A percentile compares a stretch with the other conserved stretches of the same genome.
Conservation (phyloP, 2,329 filamentous ascomycete genomes). For the Xylariaceae sp. region DNA sequence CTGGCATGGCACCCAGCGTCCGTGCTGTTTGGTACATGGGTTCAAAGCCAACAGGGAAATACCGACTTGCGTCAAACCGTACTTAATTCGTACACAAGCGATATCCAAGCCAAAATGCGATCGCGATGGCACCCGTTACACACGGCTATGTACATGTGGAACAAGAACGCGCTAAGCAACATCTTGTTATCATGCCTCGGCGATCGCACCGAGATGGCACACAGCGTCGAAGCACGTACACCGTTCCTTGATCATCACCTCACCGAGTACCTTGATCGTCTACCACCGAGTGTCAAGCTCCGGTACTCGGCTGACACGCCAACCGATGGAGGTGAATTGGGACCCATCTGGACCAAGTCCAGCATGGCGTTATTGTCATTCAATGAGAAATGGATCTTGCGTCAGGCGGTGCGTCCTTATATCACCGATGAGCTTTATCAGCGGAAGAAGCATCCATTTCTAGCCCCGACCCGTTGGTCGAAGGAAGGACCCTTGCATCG, state of each 20-base stretch:
- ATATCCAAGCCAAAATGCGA: constrained; percentile 1
- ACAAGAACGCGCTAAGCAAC: constrained; percentile 23
- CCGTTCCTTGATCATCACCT: constrained; percentile 35
- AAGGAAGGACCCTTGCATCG: constrained; percentile 1
- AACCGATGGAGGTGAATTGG: neutral
- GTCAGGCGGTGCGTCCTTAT: constrained; percentile 46
- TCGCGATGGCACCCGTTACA: constrained; percentile 31
- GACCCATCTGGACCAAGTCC: neutral
- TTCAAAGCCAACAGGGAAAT: neutral
- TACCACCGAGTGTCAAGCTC: constrained; percentile 30
- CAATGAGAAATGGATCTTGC: constrained; percentile 48
- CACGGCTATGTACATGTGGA: constrained; percentile 26
- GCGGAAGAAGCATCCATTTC: constrained; percentile 46
- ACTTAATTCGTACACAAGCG: neutral
- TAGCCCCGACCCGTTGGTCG: constrained; percentile 35
- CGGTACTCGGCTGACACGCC: constrained; percentile 14
- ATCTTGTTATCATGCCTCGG: constrained; percentile 30
- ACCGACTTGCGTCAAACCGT: neutral
- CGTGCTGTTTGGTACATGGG: neutral
- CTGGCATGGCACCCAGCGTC: neutral
- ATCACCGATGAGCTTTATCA: constrained; percentile 49
- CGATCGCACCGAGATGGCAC: constrained; percentile 35
- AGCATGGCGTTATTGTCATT: constrained; percentile 18
- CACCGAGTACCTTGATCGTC: constrained; percentile 28
- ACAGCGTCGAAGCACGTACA: constrained; percentile 34